phyloP scores from a whole-genome alignment of 2,329 filamentous ascomycete species.

The Coccinonectria pachysandricola region DNA sequence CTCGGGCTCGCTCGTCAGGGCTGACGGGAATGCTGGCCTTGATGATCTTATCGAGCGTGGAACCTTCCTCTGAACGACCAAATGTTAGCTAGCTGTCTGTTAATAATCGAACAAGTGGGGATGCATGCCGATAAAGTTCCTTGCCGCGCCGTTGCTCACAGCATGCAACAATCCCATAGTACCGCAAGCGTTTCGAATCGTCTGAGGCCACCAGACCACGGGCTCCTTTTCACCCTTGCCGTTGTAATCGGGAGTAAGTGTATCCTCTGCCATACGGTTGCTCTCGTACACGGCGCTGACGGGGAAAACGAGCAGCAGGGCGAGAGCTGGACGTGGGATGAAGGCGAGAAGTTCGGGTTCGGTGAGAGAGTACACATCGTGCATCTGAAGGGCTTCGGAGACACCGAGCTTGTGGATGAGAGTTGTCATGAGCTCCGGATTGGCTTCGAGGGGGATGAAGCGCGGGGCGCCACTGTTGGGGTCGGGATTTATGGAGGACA shows the following conservation, averaged over 20 bases:
- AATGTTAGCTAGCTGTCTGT: too few relatives aligned
- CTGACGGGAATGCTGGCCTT: constrained; percentile 58
- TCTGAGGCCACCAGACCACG: constrained; percentile 91
- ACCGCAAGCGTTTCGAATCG: constrained; percentile 87
- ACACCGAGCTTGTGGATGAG: constrained; percentile 80
- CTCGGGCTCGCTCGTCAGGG: constrained; percentile 54
- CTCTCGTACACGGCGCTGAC: constrained; percentile 70
- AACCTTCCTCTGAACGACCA: constrained; percentile 37
- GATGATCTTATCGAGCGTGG: constrained; percentile 56
- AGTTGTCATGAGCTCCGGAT: constrained; percentile 78
- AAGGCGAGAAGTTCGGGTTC: constrained; percentile 78
- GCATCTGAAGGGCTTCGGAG: constrained; percentile 62
- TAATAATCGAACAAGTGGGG: constrained; percentile 11
- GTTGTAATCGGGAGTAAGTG: constrained; percentile 48
- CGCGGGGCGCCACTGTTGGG: constrained; percentile 29
- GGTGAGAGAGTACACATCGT: constrained; percentile 86
- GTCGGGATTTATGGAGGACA: constrained; percentile 31
- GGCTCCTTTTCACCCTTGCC: constrained; percentile 60
- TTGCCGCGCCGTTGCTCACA: constrained; percentile 64
- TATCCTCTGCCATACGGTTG: constrained; percentile 65
- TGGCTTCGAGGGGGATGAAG: constrained; percentile 57
- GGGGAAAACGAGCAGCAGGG: constrained; percentile 87
- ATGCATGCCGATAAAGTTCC: constrained; percentile 45
- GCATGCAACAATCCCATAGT: constrained; percentile 82
- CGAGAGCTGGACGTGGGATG: constrained; percentile 78